Conservation (phyloP, 495 filamentous ascomycete genomes). For the Xylaria grammica region DNA sequence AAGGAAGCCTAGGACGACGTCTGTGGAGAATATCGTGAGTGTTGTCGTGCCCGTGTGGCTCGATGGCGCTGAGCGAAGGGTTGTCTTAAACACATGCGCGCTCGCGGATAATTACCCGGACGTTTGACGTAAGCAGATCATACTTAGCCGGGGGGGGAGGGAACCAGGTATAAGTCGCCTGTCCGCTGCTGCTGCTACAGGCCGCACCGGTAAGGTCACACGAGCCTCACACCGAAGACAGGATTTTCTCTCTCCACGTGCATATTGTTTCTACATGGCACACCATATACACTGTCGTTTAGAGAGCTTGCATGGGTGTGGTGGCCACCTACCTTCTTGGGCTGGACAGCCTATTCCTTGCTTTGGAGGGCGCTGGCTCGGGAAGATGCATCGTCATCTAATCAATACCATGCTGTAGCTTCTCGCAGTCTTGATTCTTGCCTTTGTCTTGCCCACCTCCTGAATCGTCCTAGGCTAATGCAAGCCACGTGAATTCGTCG, state of each 20-base stretch:
- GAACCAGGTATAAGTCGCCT: neutral
- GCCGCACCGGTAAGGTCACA: slow-evolving; percentile 14
- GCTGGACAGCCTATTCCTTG: neutral
- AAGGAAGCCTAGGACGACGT: neutral
- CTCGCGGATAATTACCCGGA: slow-evolving; percentile 5
- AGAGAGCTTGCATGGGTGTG: neutral
- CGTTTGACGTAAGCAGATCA: slow-evolving; percentile 12
- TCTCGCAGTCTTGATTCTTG: neutral
- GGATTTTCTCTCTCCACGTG: neutral
- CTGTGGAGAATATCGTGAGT: neutral
- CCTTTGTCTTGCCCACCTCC: neutral
- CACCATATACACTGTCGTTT: neutral
- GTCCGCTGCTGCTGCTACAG: neutral
- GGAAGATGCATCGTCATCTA: neutral
- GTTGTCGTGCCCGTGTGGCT: no score
- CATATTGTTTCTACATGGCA: neutral
- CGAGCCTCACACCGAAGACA: slow-evolving; percentile 20
- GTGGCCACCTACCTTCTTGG: neutral
- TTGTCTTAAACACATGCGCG: neutral
- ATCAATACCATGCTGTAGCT: neutral
- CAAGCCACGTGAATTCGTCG: slow-evolving; percentile 20
- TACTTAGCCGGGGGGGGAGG: neutral
- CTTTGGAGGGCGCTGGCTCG: neutral
- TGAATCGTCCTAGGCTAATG: neutral
- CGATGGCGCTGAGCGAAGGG: no score